Conservation (phyloP, 768 basidiomycete species). For the Inosperma sp. region DNA sequence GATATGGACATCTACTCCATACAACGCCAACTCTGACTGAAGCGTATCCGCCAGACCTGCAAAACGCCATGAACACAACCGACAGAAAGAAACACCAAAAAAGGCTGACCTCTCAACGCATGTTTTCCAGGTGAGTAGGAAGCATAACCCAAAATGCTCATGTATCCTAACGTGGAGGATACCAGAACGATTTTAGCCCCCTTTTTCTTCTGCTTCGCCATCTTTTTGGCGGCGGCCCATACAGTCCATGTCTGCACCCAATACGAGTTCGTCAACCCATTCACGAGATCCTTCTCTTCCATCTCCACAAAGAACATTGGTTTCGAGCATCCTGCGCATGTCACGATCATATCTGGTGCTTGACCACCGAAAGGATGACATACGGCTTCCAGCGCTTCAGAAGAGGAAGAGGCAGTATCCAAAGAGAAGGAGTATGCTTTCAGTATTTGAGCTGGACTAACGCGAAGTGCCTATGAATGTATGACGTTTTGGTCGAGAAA, state of each 20-base stretch:
- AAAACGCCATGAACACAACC: background rate
- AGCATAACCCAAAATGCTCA: constrained; percentile 73
- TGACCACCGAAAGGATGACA: constrained; percentile 48
- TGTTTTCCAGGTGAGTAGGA: constrained; percentile 83
- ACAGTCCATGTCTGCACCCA: constrained; percentile 56
- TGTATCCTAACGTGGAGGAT: constrained; percentile 68
- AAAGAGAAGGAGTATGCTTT: constrained; percentile 65
- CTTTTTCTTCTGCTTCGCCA: constrained; percentile 52
- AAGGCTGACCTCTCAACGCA: constrained; percentile 66
- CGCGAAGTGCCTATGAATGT: constrained; percentile 44
- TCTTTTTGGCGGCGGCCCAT: constrained; percentile 59
- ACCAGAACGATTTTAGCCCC: constrained; percentile 74
- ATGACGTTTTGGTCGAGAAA: background rate
- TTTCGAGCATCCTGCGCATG: constrained; percentile 69
- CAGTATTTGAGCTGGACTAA: constrained; percentile 56
- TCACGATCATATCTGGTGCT: constrained; percentile 72
- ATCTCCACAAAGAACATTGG: constrained; percentile 77
- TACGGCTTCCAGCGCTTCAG: constrained; percentile 58
- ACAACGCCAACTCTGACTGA: constrained; percentile 72
- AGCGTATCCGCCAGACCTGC: constrained; percentile 81
- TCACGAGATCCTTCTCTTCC: constrained; percentile 50
- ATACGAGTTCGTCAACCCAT: constrained; percentile 42
- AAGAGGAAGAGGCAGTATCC: constrained; percentile 45
- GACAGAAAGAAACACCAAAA: background rate
- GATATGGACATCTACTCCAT: constrained; percentile 73